Base-by-base conservation (phyloP, 2,329 filamentous ascomycete genomes). In the Fusarium sp. region DNA sequence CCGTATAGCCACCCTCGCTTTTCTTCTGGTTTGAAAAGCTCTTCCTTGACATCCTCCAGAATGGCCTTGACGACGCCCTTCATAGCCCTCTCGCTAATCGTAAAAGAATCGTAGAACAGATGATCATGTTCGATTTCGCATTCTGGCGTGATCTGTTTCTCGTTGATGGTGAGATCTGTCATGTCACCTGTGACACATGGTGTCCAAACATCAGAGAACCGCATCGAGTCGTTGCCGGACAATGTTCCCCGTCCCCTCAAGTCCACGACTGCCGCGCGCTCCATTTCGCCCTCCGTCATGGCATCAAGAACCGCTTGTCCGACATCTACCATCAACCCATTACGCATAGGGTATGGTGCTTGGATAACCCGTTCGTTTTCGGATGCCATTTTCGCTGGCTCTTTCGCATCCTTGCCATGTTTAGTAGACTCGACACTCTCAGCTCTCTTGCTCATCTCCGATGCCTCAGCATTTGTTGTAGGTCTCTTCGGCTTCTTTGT, bases 61-160 rank as follows among this genome's bases (percentile, higher is more conserved):
- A 73, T 65, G 25, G 51, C 40, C 45, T 66, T 62, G 2, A 70
- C 70, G 9, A 77, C 61, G 9, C 69, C 69, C 48, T 72, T 64
- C 24, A 72, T 74, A 13, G 79, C 79, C n/a, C 77, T 73, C 58
- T 80, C 76, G 34, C 73, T 74, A 8, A 88, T 76, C 1, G 80
- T 84, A 44, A 87, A 87, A 1, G 80, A 78, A 51, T 86, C 85
- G 75, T 83, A 85, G 74, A 87, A 89, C 4, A 89, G 77, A 63
- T 86, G 84, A 15, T 83, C 78, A 16, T 83, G 77, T 3, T 84
- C 84, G 5, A 76, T 72, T 4, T 81, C 75, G 71, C 87, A 88
- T 27, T 73, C 65, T 20, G 47, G 46, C 9, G 24, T 25, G 8
- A 61, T 44, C 20, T 60, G 57, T 16, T 67, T 41, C 49, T 58